These are phyloP conservation scores for Corchorus olitorius DNA, from an alignment of 345 rosid species.

Conservation along the genomic window DNA sequence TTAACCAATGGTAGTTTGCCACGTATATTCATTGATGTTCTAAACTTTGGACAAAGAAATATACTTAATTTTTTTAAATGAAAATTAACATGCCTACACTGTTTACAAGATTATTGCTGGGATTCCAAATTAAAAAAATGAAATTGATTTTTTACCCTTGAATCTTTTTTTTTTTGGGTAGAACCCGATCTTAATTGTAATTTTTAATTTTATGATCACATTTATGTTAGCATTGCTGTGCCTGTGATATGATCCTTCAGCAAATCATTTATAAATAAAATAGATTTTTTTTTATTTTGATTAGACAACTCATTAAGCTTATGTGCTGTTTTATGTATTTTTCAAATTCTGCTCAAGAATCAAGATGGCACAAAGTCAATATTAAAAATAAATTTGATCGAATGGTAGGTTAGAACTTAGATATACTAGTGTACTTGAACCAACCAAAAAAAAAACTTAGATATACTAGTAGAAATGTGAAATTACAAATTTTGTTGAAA, in stretches of 20 bases:
- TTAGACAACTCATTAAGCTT: neutral
- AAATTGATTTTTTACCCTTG: neutral
- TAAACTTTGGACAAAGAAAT: neutral
- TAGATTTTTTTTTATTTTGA: neutral
- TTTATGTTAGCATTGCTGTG: too few relatives aligned
- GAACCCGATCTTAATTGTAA: too few relatives aligned
- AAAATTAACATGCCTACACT: neutral
- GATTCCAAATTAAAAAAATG: neutral
- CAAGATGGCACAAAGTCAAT: too few relatives aligned
- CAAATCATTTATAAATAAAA: neutral
- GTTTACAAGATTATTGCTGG: neutral
- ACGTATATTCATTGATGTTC: neutral
- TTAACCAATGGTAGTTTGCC: conserved; percentile 14
- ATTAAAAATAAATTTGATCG: too few relatives aligned
- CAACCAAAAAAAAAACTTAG: too few relatives aligned
- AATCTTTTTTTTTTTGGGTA: neutral
- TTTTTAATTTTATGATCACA: too few relatives aligned
- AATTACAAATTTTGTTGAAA: too few relatives aligned
- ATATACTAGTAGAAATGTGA: too few relatives aligned
- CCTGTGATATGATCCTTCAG: neutral
- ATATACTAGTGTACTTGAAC: too few relatives aligned
- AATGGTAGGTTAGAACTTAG: too few relatives aligned
- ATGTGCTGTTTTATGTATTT: too few relatives aligned
- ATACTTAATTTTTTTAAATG: neutral
- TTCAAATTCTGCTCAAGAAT: too few relatives aligned